phyloP scores from a whole-genome alignment of 805 yeast genomes.

The Wickerhamomyces silvicola region DNA sequence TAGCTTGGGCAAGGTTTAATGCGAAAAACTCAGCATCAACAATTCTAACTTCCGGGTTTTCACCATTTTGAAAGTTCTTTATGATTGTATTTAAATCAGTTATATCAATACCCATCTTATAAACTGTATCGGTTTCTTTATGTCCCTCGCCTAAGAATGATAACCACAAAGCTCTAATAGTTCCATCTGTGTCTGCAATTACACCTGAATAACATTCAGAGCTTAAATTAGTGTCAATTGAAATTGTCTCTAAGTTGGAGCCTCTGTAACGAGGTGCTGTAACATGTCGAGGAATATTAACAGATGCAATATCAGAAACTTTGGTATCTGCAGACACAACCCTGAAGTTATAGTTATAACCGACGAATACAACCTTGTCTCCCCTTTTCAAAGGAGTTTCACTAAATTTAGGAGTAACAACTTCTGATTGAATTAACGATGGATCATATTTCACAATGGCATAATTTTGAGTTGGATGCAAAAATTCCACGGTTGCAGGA shows the following conservation, averaged over 20 bases:
- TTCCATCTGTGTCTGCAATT: conserved; percentile 69
- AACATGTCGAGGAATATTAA: conserved; percentile 63
- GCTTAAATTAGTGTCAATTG: conserved; percentile 66
- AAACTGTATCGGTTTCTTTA: conserved; percentile 54
- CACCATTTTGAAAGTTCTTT: conserved; percentile 40
- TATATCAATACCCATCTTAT: conserved; percentile 72
- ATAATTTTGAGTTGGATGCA: conserved; percentile 85
- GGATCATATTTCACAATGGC: conserved; percentile 84
- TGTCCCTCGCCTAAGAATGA: conserved; percentile 72
- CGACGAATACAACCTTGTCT: conserved; percentile 70
- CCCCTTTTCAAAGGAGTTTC: conserved; percentile 59
- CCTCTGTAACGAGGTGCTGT: conserved; percentile 79
- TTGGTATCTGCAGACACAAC: conserved; percentile 68
- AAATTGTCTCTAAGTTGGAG: conserved; percentile 70
- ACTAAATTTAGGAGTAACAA: conserved; percentile 60
- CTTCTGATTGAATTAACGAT: conserved; percentile 59
- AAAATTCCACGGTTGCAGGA: conserved; percentile 72
- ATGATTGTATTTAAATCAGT: conserved; percentile 57
- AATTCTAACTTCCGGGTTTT: conserved; percentile 53
- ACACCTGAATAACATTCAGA: conserved; percentile 77
- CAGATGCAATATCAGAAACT: conserved; percentile 69
- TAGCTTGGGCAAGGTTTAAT: conserved; percentile 63
- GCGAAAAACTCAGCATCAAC: conserved; percentile 76
- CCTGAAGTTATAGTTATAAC: conserved; percentile 66
- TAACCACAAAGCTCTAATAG: conserved; percentile 79